Conservation (phyloP, 441 rosid species). For the Flueggea neowawraea region DNA sequence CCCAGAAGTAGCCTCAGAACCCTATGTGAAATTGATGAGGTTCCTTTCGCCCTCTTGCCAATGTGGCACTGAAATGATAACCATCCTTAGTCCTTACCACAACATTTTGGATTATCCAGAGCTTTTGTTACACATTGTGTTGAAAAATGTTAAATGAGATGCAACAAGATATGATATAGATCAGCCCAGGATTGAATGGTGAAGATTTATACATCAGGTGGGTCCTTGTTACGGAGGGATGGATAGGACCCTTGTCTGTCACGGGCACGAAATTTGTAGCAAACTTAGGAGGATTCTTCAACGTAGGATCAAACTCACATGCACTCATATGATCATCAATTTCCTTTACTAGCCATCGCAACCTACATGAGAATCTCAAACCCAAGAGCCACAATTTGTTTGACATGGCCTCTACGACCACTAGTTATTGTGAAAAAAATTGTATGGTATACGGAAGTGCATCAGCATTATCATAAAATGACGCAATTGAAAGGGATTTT, state of each 20-base stretch:
- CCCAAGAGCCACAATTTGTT: too few species aligned
- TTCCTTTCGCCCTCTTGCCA: conserved; percentile 1
- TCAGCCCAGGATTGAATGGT: conserved; percentile 5
- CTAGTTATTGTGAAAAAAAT: too few species aligned
- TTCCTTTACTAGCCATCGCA: too few species aligned
- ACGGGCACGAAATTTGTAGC: background rate
- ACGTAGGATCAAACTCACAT: background rate
- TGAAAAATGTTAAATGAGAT: background rate
- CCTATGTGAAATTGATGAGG: background rate
- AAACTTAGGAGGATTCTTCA: background rate
- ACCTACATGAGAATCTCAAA: too few species aligned
- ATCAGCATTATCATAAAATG: too few species aligned
- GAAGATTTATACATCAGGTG: conserved; percentile 2
- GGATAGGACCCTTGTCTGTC: conserved; percentile 3
- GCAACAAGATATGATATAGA: background rate
- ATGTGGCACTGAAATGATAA: background rate
- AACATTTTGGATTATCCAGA: background rate
- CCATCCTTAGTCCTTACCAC: too few species aligned
- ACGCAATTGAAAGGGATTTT: too few species aligned
- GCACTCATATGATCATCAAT: background rate
- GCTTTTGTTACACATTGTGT: background rate
- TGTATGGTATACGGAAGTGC: too few species aligned
- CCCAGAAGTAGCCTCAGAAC: conserved; percentile 4
- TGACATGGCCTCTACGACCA: too few species aligned
- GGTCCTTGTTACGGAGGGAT: conserved; percentile 19